Percentiles rank a stretch among this genome's conserved stretches.
These are phyloP conservation scores for Pezicula carpinea DNA, from an alignment of 2,329 filamentous ascomycete species.

Conservation along the genomic window DNA sequence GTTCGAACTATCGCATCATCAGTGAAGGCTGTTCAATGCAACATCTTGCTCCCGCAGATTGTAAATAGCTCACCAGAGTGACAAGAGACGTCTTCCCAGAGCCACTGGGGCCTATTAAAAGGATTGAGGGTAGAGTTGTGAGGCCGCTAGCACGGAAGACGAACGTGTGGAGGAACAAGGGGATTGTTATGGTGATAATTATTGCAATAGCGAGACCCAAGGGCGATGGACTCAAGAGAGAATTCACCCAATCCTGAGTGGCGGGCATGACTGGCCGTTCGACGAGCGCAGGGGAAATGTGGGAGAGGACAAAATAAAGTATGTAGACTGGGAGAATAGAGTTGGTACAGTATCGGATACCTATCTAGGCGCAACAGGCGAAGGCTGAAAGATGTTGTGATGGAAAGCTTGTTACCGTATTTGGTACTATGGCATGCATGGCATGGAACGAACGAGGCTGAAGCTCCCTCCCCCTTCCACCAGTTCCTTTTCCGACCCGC, in stretches of 20 bases:
- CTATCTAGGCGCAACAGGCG: neutral
- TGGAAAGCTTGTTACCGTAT: no score
- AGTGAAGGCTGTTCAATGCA: conserved; percentile 1
- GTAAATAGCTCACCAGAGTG: conserved; percentile 55
- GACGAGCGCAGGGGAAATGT: neutral
- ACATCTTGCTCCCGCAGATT: no score
- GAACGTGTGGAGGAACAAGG: conserved; percentile 71
- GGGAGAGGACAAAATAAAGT: neutral
- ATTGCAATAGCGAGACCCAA: conserved; percentile 63
- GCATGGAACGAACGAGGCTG: no score
- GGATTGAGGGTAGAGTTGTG: conserved; percentile 66
- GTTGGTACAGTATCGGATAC: neutral
- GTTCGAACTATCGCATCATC: conserved; percentile 40
- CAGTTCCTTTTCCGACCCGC: no score
- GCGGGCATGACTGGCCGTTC: conserved; percentile 2
- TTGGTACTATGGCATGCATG: no score
- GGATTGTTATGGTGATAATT: conserved; percentile 65
- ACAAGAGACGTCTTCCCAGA: conserved; percentile 84
- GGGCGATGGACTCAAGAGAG: conserved; percentile 54
- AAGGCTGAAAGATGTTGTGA: neutral
- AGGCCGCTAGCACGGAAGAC: conserved; percentile 64
- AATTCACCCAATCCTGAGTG: conserved; percentile 37
- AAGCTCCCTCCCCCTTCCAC: no score
- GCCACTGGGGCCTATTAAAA: conserved; percentile 76
- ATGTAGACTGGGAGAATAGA: neutral